Evolutionary conservation across 1,284 basidiomycete species (phyloP), one percentile per base, ranked within the genome.

Genomic region (Coriolopsis trogii): DNA sequence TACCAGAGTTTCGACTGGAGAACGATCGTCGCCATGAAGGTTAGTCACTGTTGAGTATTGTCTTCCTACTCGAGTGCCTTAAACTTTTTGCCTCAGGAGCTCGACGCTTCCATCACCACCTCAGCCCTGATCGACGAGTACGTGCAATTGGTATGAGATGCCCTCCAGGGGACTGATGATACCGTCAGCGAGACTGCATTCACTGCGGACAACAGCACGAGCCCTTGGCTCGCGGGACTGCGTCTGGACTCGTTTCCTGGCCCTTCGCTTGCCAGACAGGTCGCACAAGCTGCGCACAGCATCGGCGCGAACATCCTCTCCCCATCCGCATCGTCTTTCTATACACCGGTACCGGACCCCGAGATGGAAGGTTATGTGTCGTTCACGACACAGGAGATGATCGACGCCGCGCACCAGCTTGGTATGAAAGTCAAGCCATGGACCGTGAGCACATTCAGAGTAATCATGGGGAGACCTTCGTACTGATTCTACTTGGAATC

Each of bases 1-100:
- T 88, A 81, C 61, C 85, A 89, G 71, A 88, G 85, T 61, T 88
- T 89, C 59, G 86, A 89, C 62, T 89, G 87, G 87, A 75, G 87
- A 56, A 84, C 85, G 13, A 60, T 89, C n/a, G 64, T 83, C 49
- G 77, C 71, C 21, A 89, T 89, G 85, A 87, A 86, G 76, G 33
- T 13, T 16, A 3, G 33, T n/a, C n/a, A n/a, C n/a, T n/a, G 4
- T 18, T 13, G 81, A 81, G 56, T 21, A 53, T 44, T 42, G 7
- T 23, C 18, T n/a, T 8, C n/a, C 12, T 3, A 7, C 62, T 80
- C n/a, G 73, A 67, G 69, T 55, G 67, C 16, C 15, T n/a, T 3
- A 5, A 15, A 18, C 36, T 38, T 6, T 38, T n/a, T 5, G 12
- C 18, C 6, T 13, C 18, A 34, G 33, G 30, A 30, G 15, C 40